Evolutionary conservation across 2,329 filamentous ascomycete genomes (phyloP), one percentile per base, ranked within the genome.

Genomic region (Boeremia lycopersici): DNA sequence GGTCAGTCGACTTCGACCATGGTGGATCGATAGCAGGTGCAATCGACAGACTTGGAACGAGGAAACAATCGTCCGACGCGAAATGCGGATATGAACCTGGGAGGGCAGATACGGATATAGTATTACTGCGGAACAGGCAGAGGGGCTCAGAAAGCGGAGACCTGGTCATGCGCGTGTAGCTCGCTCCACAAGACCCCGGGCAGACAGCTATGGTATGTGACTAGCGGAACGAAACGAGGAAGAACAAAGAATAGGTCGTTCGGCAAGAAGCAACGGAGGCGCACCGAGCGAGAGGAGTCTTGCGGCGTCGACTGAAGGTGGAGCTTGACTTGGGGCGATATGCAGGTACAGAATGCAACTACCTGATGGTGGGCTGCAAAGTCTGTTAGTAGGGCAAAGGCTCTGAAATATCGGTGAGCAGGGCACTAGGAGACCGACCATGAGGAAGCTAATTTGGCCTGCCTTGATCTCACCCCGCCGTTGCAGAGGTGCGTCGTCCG

Each of bases 131-230:
- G 64, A 61, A 64, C 51, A 57, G 56, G 60, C 43, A 57, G 64
- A 65, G 63, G 65, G 64, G 64, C 46, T 49, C 36, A 61, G 57
- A 55, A 63, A 59, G 60, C 60, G 51, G 59, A 65, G 53, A 55
- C 52, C 41, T 57, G 48, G 70, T 73, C 70, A 74, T 73, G 70
- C 68, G 70, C 61, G 57, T 59, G 49, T 60, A 47, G 61, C 54
- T 67, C 60, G 68, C 61, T 69, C 66, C 69, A 70, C 68, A 60
- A 60, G 49, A 57, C 50, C 58, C 61, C 49, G 55, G 62, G 59
- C 55, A 56, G 60, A 53, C 38, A 67, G 58, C 48, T 62, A 62
- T 65, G 64, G 68, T 70, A 68, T 66, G 65, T 60, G 56, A 64
- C 60, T 65, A 67, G 66, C 60, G 61, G 56, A 52, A 57, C 61